phyloP scores from a whole-genome alignment of 495 filamentous ascomycete species.

The Parmelia sp. region DNA sequence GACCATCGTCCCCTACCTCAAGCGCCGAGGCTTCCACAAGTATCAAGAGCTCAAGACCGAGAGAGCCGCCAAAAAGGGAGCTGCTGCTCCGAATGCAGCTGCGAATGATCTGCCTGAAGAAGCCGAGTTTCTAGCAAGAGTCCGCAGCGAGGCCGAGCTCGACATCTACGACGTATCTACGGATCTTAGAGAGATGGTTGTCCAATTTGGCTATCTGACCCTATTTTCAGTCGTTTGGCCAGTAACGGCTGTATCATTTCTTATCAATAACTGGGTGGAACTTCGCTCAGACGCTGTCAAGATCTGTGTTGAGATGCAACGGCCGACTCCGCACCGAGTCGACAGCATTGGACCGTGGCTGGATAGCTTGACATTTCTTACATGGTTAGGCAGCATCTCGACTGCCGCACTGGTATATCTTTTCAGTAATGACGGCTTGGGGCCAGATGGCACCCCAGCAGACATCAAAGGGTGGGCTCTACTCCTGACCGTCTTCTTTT shows the following conservation, averaged over 20 bases:
- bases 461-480: slow-evolving; percentile 75
- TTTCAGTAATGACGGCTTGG: slow-evolving; percentile 61
- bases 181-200: slow-evolving; percentile 90
- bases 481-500: slow-evolving; percentile 75
- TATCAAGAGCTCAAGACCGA: slow-evolving; percentile 61
- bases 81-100: slow-evolving; percentile 28
- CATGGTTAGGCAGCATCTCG: slow-evolving; percentile 86
- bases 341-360: slow-evolving; percentile 97
- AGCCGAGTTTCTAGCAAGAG: slow-evolving; percentile 66
- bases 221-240: slow-evolving; percentile 94
- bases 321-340: slow-evolving; percentile 77
- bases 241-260: slow-evolving; percentile 76
- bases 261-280: slow-evolving; percentile 96
- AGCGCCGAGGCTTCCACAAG: slow-evolving; percentile 59
- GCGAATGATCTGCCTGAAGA: slow-evolving; percentile 64
- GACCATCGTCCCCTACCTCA: slow-evolving; percentile 76
- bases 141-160: slow-evolving; percentile 81
- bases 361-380: slow-evolving; percentile 74
- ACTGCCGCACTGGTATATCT: slow-evolving; percentile 81
- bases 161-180: slow-evolving; percentile 78
- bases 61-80: slow-evolving; percentile 43
- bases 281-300: slow-evolving; percentile 90
- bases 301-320: slow-evolving; percentile 82
- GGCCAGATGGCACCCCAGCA: slow-evolving; percentile 52
- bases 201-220: slow-evolving; percentile 91